A percentile compares a stretch with the other conserved stretches of the same genome.
Conservation (phyloP, 2,329 filamentous ascomycete genomes). For the Parastagonospora nodorum region DNA sequence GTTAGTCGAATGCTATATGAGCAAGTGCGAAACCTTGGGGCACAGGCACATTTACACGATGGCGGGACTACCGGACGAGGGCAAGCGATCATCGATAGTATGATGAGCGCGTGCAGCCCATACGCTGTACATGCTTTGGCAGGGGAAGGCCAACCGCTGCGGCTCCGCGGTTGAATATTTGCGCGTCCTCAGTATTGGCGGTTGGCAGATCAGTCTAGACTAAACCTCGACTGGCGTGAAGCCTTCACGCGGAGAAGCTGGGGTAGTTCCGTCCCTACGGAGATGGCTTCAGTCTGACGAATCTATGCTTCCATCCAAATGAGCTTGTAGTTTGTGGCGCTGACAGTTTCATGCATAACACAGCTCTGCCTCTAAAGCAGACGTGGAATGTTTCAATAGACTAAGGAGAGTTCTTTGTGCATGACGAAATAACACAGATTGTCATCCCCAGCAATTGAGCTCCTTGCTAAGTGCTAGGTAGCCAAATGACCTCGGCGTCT, state of each 20-base stretch:
- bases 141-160: constrained; percentile 26
- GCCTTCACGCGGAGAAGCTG: constrained; percentile 9
- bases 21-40: constrained; percentile 15
- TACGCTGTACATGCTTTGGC: constrained; percentile 9
- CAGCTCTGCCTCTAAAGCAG: too few species aligned
- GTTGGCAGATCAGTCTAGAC: constrained; percentile 14
- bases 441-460: background rate
- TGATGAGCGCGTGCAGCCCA: constrained; percentile 19
- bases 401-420: too few species aligned
- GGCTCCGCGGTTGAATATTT: constrained; percentile 24
- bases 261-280: constrained; percentile 17
- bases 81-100: constrained; percentile 24
- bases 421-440: too few species aligned
- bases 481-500: constrained; percentile 10
- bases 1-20: constrained; percentile 10
- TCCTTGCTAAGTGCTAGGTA: background rate
- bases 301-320: too few species aligned
- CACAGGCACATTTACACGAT: constrained; percentile 17
- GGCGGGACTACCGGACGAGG: constrained; percentile 28
- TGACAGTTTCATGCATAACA: too few species aligned
- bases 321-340: background rate
- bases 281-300: constrained; percentile 11
- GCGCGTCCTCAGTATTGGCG: constrained; percentile 20
- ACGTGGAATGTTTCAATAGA: too few species aligned
- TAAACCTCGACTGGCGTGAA: constrained; percentile 6